A percentile compares a stretch with the other conserved stretches of the same genome.
Evolutionary conservation across 1,284 basidiomycete genomes (phyloP).

Genomic region (Ustilago esculenta): DNA sequence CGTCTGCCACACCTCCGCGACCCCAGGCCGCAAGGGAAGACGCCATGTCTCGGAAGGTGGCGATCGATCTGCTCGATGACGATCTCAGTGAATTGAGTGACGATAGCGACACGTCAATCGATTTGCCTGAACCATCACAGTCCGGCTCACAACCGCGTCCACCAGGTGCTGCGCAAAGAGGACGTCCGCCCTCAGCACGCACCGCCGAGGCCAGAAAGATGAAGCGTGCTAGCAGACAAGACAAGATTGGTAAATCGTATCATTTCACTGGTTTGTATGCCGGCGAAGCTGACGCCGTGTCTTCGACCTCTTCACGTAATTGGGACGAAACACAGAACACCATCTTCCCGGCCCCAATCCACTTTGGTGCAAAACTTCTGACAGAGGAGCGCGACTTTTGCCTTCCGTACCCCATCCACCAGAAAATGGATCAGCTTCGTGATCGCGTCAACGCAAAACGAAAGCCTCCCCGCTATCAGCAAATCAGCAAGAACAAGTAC

Average conservation of each 20-base stretch:
- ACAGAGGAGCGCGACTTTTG: slow-evolving; percentile 49
- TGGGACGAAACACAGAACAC: slow-evolving; percentile 5
- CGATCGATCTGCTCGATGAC: slow-evolving; percentile 30
- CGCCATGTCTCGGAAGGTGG: background rate
- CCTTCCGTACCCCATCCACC: slow-evolving; percentile 40
- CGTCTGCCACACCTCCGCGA: background rate
- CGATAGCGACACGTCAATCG: slow-evolving; percentile 17
- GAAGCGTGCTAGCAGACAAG: slow-evolving; percentile 25
- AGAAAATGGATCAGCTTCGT: slow-evolving; percentile 40
- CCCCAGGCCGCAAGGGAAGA: background rate
- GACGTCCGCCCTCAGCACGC: slow-evolving; percentile 6
- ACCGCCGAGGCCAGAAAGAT: slow-evolving; percentile 14
- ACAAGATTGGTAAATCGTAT: slow-evolving; percentile 36
- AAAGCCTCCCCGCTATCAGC: slow-evolving; percentile 54
- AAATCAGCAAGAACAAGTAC: slow-evolving; percentile 57
- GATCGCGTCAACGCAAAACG: slow-evolving; percentile 45
- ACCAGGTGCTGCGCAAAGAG: slow-evolving; percentile 3
- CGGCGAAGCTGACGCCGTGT: slow-evolving; percentile 36
- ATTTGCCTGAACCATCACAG: slow-evolving; percentile 17
- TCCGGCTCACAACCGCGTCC: slow-evolving; percentile 1
- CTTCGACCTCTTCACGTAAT: slow-evolving; percentile 15
- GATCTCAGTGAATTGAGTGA: slow-evolving; percentile 35
- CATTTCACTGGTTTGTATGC: slow-evolving; percentile 37
- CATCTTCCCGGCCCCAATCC: slow-evolving; percentile 34
- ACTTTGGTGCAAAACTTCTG: slow-evolving; percentile 47